Percentiles rank a stretch among this genome's conserved stretches.
phyloP scores from a whole-genome alignment of 2,329 filamentous ascomycete genomes.

The Fusarium temperatum region DNA sequence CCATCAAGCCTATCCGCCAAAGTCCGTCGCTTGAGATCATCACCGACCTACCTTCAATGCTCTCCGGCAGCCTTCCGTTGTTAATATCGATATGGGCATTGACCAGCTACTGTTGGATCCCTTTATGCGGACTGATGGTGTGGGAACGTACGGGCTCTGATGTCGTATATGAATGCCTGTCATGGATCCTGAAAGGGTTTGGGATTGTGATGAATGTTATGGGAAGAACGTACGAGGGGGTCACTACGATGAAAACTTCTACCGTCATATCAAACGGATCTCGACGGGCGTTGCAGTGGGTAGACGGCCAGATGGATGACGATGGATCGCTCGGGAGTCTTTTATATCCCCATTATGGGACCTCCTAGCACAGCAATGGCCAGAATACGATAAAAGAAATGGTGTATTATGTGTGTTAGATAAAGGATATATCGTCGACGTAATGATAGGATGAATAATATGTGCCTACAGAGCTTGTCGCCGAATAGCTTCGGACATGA shows the following conservation, averaged over 20 bases:
- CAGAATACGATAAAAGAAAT: not conserved
- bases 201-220: not conserved
- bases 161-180: slow-evolving; percentile 21
- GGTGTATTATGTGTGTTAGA: not conserved
- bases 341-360: slow-evolving; percentile 11
- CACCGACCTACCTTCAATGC: slow-evolving; percentile 25
- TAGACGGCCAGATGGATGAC: slow-evolving; percentile 12
- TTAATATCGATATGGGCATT: slow-evolving; percentile 27
- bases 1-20: slow-evolving; percentile 20
- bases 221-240: not conserved
- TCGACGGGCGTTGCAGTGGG: slow-evolving; percentile 17
- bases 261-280: slow-evolving; percentile 4
- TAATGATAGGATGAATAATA: not conserved
- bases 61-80: slow-evolving; percentile 21
- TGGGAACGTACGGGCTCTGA: slow-evolving; percentile 30
- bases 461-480: not conserved
- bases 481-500: not conserved
- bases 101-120: slow-evolving; percentile 33
- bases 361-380: not conserved
- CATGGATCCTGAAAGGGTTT: not conserved
- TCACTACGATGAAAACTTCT: not conserved
- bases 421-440: not conserved
- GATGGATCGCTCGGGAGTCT: slow-evolving; percentile 19
- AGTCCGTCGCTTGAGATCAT: slow-evolving; percentile 23
- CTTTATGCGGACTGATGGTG: slow-evolving; percentile 27